Evolutionary conservation across 2,329 filamentous ascomycete species (phyloP).

Genomic region (Penicillium sp.): DNA sequence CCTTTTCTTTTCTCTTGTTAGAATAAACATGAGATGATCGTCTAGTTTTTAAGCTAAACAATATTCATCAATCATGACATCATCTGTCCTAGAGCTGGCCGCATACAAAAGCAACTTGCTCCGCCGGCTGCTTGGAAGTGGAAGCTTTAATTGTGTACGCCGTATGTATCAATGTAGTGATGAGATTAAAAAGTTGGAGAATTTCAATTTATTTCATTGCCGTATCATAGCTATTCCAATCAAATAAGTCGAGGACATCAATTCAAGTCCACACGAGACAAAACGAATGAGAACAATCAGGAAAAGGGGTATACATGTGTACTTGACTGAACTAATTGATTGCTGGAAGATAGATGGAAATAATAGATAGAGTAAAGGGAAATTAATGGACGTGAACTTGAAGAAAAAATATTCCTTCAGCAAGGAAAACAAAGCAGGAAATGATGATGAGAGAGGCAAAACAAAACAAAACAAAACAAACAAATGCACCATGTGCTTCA

Average conservation of each 20-base stretch:
- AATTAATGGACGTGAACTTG: not conserved
- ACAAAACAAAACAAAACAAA: not conserved
- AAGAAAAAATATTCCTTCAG: not conserved
- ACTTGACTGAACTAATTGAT: not conserved
- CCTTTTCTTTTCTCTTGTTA: not conserved
- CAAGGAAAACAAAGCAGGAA: not conserved
- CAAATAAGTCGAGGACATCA: not conserved
- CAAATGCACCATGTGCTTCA: not conserved
- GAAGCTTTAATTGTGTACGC: not conserved
- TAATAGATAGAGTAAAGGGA: not conserved
- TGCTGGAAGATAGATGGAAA: not conserved
- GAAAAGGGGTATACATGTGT: not conserved
- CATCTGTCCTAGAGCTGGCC: no score
- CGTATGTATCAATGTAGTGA: conserved; percentile 17
- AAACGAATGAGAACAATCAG: not conserved
- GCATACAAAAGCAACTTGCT: not conserved
- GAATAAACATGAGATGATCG: conserved; percentile 11
- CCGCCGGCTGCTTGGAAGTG: conserved; percentile 16
- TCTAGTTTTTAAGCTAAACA: conserved; percentile 18
- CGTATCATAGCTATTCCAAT: not conserved
- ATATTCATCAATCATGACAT: no score
- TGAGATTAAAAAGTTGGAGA: not conserved
- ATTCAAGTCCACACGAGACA: not conserved
- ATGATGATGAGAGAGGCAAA: not conserved
- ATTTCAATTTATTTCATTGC: not conserved